A percentile compares a stretch with the other conserved stretches of the same genome.
Conservation (phyloP, 352 stramenopile genomes). For the Elongisporangium anandrum region DNA sequence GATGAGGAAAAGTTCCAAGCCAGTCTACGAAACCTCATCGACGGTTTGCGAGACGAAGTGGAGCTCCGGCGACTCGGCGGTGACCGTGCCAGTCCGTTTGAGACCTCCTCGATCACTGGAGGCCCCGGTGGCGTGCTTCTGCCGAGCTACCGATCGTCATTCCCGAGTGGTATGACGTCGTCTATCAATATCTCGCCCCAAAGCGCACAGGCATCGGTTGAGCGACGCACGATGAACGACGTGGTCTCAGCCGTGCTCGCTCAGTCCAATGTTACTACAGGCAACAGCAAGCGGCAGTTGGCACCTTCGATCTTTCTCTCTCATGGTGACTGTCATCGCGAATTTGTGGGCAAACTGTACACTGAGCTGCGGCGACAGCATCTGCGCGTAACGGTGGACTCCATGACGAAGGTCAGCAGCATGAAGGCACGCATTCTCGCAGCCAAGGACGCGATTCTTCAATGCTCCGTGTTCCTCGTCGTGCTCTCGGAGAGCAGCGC, state of each 20-base stretch:
- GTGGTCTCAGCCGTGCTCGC: constrained; percentile 56
- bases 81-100: constrained; percentile 11
- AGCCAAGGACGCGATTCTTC: constrained; percentile 74
- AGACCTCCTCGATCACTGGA: constrained; percentile 11
- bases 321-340: constrained; percentile 66
- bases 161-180: constrained; percentile 8
- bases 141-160: constrained; percentile 8
- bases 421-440: constrained; percentile 73
- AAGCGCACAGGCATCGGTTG: neutral
- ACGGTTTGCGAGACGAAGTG: constrained; percentile 72
- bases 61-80: constrained; percentile 53
- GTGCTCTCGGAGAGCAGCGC: constrained; percentile 71
- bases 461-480: constrained; percentile 64
- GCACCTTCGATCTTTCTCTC: constrained; percentile 67
- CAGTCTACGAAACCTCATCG: constrained; percentile 60
- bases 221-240: constrained; percentile 34
- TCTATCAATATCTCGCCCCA: neutral
- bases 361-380: constrained; percentile 44
- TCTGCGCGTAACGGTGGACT: constrained; percentile 52
- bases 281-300: constrained; percentile 13
- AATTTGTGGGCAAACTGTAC: constrained; percentile 61
- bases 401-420: constrained; percentile 64
- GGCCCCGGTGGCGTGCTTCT: constrained; percentile 8
- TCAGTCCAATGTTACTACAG: constrained; percentile 6
- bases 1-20: constrained; percentile 66